These are phyloP conservation scores for Venturiaceae sp. DNA, from an alignment of 2,329 filamentous ascomycete genomes.

Conservation along the genomic window DNA sequence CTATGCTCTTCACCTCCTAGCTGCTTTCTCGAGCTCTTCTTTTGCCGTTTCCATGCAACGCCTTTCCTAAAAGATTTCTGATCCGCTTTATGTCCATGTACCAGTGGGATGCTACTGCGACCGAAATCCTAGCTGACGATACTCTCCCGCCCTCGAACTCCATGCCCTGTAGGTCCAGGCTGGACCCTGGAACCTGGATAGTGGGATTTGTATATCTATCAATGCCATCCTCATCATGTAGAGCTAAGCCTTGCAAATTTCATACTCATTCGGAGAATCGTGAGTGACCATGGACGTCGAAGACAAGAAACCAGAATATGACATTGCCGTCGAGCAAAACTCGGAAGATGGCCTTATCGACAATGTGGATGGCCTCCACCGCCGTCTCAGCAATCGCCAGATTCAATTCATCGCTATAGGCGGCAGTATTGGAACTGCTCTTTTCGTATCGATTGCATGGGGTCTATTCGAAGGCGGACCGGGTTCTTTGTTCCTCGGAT, in stretches of 20 bases:
- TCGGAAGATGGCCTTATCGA: background rate
- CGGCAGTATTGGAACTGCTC: conserved; percentile 30
- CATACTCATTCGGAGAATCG: background rate
- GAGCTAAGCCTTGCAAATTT: background rate
- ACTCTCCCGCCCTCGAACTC: too few species aligned
- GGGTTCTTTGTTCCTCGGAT: conserved; percentile 48
- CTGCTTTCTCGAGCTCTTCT: background rate
- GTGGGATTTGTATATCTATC: background rate
- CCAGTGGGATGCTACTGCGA: background rate
- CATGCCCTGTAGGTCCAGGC: background rate
- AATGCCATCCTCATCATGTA: background rate
- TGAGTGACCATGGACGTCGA: background rate
- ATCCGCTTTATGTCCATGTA: background rate
- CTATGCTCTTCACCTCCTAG: background rate
- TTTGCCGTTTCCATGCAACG: background rate
- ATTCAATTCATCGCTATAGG: conserved; percentile 31
- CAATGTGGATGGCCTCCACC: background rate
- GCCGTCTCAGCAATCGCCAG: conserved; percentile 10
- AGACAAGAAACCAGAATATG: conserved; percentile 1
- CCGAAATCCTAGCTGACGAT: background rate
- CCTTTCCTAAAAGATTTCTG: background rate
- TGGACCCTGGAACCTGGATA: background rate
- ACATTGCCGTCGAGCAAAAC: background rate
- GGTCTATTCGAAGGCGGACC: conserved; percentile 43
- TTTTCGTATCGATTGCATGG: conserved; percentile 53